phyloP scores from a whole-genome alignment of 441 rosid genomes.

The Theobroma grandiflorum region DNA sequence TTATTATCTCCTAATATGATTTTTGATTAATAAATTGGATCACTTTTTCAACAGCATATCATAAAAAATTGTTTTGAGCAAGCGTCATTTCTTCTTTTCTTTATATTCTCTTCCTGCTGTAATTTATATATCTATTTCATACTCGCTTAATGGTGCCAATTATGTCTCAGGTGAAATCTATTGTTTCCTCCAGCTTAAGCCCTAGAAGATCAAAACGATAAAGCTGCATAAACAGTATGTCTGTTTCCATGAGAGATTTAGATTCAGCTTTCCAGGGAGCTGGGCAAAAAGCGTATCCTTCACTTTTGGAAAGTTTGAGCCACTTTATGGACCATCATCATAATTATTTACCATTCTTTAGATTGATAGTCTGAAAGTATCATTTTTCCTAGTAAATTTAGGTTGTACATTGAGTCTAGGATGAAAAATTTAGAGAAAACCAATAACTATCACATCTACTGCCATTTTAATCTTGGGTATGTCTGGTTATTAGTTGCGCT shows the following conservation, averaged over 20 bases:
- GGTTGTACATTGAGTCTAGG: neutral
- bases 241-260: constrained; percentile 93
- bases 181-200: constrained; percentile 35
- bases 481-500: constrained; percentile 22
- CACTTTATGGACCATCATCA: constrained; percentile 5
- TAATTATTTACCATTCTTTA: neutral
- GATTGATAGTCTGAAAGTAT: neutral
- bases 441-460: neutral
- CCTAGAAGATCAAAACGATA: constrained; percentile 39
- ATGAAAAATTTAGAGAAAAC: constrained; percentile 1
- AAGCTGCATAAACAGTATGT: constrained; percentile 57
- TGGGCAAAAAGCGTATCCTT: constrained; percentile 97
- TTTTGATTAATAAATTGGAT: constrained; percentile 11
- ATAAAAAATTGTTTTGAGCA: constrained; percentile 11
- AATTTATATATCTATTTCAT: constrained; percentile 1
- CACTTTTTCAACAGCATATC: neutral
- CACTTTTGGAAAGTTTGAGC: constrained; percentile 23
- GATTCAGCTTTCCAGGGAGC: constrained; percentile 97
- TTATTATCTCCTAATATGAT: neutral
- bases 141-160: constrained; percentile 18
- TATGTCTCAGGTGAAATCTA: constrained; percentile 49
- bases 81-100: constrained; percentile 13
- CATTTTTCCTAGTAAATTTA: constrained; percentile 1
- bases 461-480: constrained; percentile 24
- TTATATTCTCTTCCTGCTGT: constrained; percentile 14